Base-by-base conservation (phyloP, 371 early-diverging fungal species). In the Choanephora cucurbitarum region DNA sequence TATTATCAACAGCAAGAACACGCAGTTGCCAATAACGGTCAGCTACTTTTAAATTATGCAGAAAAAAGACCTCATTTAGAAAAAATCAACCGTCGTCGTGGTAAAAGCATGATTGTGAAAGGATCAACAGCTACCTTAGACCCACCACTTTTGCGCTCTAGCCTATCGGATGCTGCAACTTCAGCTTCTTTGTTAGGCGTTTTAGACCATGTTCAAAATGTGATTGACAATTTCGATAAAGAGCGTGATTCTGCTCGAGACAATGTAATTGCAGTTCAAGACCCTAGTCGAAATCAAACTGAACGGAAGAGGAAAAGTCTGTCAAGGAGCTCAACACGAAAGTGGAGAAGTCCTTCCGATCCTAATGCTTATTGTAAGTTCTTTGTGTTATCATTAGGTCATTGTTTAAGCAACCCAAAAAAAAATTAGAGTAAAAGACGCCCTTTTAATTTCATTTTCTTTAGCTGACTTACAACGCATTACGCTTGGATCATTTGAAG, bases 251-350 rank as follows among this genome's bases (percentile, higher is more conserved):
- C 60, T 8, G 76, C 74, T 18, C 58, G 79, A 43, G 74, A 73
- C 54, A 69, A 70, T 17, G 74, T 79, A 24, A 79, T 79, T 64
- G 64, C 77, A 8, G 84, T 88, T 23, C 87, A 87, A 0, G 54
- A 78, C 9, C 69, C 70, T 32, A 44, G 71, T n/a, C 14, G 0
- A 4, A 58, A 73, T 31, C 71, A 83, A 79, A 80, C 85, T 49
- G 68, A 70, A 24, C 57, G 61, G 49, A 61, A 64, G 52, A 59
- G 52, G 21, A 17, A 46, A 57, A 52, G 44, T 42, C n/a, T 11
- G 41, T 17, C 47, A 48, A 15, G 39, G 19, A 23, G 42, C 11
- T 33, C 45, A 3, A 55, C 60, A 2, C 49, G 61, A 42, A 57
- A 52, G 41, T 66, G 66, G 66, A 49, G 66, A 54, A 66, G 66